phyloP scores from a whole-genome alignment of 441 rosid genomes.

The Viola pubescens region DNA sequence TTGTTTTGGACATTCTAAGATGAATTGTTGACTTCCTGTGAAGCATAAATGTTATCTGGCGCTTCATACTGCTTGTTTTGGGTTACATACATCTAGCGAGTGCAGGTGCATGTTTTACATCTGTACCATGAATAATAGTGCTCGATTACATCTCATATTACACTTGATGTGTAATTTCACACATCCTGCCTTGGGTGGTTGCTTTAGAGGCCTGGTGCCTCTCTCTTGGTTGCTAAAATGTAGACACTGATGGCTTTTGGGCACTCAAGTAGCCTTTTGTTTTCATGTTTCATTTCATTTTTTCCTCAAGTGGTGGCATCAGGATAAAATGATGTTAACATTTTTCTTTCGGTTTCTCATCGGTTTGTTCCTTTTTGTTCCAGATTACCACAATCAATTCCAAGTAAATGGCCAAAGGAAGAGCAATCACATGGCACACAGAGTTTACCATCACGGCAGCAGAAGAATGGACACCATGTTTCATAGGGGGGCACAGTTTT shows the following conservation, averaged over 20 bases:
- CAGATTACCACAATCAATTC: conserved; percentile 27
- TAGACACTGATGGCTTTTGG: neutral
- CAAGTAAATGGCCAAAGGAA: conserved; percentile 33
- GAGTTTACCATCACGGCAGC: conserved; percentile 20
- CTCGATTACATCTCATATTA: neutral
- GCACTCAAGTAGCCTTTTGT: neutral
- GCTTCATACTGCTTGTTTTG: neutral
- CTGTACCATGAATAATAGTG: too few species aligned
- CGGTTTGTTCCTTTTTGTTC: neutral
- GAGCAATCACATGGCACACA: conserved; percentile 19
- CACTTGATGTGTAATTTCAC: neutral
- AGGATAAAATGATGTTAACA: neutral
- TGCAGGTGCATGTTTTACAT: too few species aligned
- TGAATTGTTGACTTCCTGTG: neutral
- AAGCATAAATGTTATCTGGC: neutral
- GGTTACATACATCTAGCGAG: too few species aligned
- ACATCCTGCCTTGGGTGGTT: neutral
- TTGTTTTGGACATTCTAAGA: neutral
- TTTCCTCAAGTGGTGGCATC: neutral
- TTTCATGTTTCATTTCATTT: too few species aligned
- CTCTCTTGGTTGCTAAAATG: neutral
- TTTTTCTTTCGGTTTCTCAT: neutral
- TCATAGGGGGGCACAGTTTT: conserved; percentile 1
- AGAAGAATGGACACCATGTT: conserved; percentile 25
- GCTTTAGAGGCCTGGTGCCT: neutral